Evolutionary conservation across 2,329 filamentous ascomycete genomes (phyloP), one percentile per base, ranked within the genome.

Genomic region (Cylindrodendrum hubeiense): DNA sequence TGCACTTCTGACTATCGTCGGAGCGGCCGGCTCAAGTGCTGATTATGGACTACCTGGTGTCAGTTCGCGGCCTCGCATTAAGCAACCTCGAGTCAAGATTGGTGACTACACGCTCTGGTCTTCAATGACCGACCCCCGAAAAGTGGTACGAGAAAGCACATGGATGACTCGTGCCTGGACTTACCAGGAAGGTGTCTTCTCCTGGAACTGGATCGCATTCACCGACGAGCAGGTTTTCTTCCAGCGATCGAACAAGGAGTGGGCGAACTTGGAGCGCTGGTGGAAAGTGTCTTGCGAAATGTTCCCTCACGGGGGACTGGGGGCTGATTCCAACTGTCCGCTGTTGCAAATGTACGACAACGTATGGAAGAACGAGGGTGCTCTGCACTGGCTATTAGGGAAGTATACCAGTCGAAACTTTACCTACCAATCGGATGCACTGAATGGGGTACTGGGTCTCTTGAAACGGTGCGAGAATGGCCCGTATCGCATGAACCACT

Each of bases 141-240:
- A 55, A 2, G 17, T 65, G 24, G 57, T 65, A 3, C 26, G 8
- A 6, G 28, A 49, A 13, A 65, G 63, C 28, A n/a, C 44, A 9
- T 65, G 63, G 57, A 65, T 56, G 50, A 53, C 63, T 19, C 63
- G 63, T 4, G 63, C 63, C 19, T 65, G 63, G 63, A 65, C 63
- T 12, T 55, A 57, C 6, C 63, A 65, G 17, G 63, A 65, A 43
- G 63, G 50, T 9, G 56, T 65, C 9, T 65, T 65, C 7, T 61
- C 57, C 3, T 52, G 44, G 52, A 57, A 61, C 37, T 65, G 63
- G 63, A 41, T 65, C 24, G 63, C 57, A 6, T 65, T 65, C 26
- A 65, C 63, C 22, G 63, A 65, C 24, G 63, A 65, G 30, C 63
- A 65, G 22, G 63, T 65, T 21, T 65, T 57, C 26, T 65, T 65